Evolutionary conservation across 1,139 yeast species (phyloP), one percentile per base, ranked within the genome.

Genomic region (Sugiyamaella paludigena): DNA sequence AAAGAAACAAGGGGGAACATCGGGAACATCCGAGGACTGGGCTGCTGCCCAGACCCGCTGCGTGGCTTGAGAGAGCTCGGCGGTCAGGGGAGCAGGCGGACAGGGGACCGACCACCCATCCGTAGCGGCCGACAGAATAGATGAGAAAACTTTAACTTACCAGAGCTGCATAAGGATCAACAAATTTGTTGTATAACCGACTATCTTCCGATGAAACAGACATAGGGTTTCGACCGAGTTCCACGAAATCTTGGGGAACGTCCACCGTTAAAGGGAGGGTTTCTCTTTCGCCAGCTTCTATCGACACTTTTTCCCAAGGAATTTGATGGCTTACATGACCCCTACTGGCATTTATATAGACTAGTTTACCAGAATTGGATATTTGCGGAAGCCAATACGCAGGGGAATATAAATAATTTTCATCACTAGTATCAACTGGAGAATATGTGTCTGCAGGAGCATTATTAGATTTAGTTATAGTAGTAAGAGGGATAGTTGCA

Each of bases 301-400:
- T 42, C 26, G 50, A 40, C 16, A 47, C 42, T 15, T 49, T 49
- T 27, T 56, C 56, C 40, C 48, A 63, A 9, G 67, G 67, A 4
- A 63, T 38, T 11, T 54, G 56, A 8, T 47, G 46, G 7, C 64
- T 50, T 8, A 59, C 49, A 24, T 56, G 58, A 24, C 49, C 48
- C 28, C 63, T 40, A 10, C 47, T 47, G 10, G 66, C 54, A 46
- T 63, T 63, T 38, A 57, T 54, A 48, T 55, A 64, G 40, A 56
- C 53, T 37, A 64, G 52, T 36, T 60, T 59, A 35, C 66, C 68
- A 27, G 57, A 52, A 12, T 49, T 43, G 24, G 58, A 54, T 5
- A 64, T 53, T 43, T 64, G 67, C 1, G 68, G 68, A 30, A 63
- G 51, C 68, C 68, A 64, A 43, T 48, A 54, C 11, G 57, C 41